phyloP scores from a whole-genome alignment of 176 grass and related monocot species.

The Cenchrus purpureus region DNA sequence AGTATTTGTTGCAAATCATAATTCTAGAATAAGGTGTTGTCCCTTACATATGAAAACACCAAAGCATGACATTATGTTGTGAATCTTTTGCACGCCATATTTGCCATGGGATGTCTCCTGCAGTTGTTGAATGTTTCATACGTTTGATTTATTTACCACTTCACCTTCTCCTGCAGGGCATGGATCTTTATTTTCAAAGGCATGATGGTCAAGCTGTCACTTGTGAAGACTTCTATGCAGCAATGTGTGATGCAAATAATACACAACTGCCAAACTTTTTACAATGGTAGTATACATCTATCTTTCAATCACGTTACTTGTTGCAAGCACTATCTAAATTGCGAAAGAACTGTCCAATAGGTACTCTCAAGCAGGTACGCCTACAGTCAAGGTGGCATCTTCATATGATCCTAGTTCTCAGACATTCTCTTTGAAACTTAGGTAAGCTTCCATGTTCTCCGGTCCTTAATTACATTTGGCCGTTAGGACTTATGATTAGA shows the following conservation, averaged over 20 bases:
- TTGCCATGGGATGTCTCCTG: conserved; percentile 22
- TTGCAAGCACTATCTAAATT: conserved; percentile 27
- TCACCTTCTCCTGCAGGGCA: conserved; percentile 63
- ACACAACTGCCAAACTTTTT: conserved; percentile 83
- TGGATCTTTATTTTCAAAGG: conserved; percentile 99
- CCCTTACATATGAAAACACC: neutral
- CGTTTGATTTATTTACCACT: conserved; percentile 13
- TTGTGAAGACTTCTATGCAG: conserved; percentile 95
- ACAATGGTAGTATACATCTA: conserved; percentile 62
- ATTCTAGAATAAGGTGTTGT: neutral
- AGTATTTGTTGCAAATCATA: neutral
- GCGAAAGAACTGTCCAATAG: conserved; percentile 49
- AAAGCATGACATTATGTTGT: neutral
- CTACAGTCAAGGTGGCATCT: conserved; percentile 70
- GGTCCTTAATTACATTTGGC: conserved; percentile 5
- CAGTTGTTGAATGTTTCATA: neutral
- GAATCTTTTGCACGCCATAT: conserved; percentile 25
- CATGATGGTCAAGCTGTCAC: conserved; percentile 98
- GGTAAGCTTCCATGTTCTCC: conserved; percentile 46
- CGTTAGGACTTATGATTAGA: neutral
- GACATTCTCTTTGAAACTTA: conserved; percentile 85
- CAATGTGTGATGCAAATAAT: conserved; percentile 99
- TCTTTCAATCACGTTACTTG: conserved; percentile 11
- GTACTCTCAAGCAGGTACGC: conserved; percentile 95
- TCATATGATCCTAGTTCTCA: conserved; percentile 71